Percentiles rank a stretch among this genome's conserved stretches.
phyloP scores from a whole-genome alignment of 75 land plant species.

The Gnetum montanum region DNA sequence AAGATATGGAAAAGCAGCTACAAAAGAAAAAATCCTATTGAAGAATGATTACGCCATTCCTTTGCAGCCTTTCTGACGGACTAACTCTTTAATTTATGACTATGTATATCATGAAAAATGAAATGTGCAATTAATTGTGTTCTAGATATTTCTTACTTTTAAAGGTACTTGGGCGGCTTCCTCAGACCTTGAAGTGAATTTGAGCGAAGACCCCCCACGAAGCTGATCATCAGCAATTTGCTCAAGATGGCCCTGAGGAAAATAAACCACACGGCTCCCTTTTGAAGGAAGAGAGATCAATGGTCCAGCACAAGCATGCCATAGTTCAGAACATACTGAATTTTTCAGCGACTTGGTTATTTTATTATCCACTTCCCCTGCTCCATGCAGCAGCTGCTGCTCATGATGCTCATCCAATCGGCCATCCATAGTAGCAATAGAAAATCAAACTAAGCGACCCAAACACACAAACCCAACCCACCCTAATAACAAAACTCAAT shows the following conservation, averaged over 20 bases:
- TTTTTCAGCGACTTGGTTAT: conserved; percentile 5
- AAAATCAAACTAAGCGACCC: background rate
- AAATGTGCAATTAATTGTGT: background rate
- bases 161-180: background rate
- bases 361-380: background rate
- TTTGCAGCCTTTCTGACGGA: too few species aligned
- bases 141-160: background rate
- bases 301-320: conserved; percentile 92
- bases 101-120: background rate
- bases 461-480: background rate
- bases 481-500: background rate
- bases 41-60: too few species aligned
- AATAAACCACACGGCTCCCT: conserved; percentile 64
- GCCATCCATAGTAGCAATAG: background rate
- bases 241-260: conserved; percentile 88
- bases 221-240: conserved; percentile 14
- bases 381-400: background rate
- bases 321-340: conserved; percentile 71
- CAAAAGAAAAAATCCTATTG: too few species aligned
- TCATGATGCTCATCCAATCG: background rate
- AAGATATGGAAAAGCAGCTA: too few species aligned
- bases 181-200: background rate
- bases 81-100: background rate
- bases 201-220: background rate
- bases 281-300: conserved; percentile 59